Evolutionary conservation across 768 basidiomycete species (phyloP), one percentile per base, ranked within the genome.

Genomic region (Lentinula sp.): DNA sequence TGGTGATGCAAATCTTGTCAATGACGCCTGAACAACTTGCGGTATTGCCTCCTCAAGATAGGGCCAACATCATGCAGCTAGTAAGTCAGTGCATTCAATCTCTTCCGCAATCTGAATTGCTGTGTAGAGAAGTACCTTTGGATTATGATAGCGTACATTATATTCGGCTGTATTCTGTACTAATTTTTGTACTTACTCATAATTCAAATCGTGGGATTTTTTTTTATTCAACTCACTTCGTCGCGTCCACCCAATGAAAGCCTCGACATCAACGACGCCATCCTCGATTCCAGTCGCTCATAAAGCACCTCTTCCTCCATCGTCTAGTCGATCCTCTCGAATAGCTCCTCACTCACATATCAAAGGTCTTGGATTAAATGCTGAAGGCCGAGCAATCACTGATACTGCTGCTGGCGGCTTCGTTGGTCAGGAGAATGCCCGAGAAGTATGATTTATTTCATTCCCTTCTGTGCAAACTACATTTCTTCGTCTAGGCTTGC

Each of bases 291-390:
- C 85, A 40, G 80, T 81, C n/a, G 82, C 85, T 5, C 89, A 90
- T 72, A 91, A 87, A 61, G 87, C 90, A 1, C 78, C 88, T 2
- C 83, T 88, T 0, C 88, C 88, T 0, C 88, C 89, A 0, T 80
- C 85, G 11, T 81, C 85, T 1, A 80, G 80, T 11, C 82, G 89
- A 23, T 85, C 90, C 0, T 89, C 90, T 34, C 84, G 91, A 40
- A 91, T 94, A 49, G 91, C 92, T 1, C 87, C 93, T 2, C 95
- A 98, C 70, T 97, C 95, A 4, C 95, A 98, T 72, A 98, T 98
- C 72, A 96, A 95, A 77, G 95, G 95, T 6, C 87, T 98, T 32
- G 97, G 97, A 3, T 78, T 98, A 58, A 88, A 83, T 45, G 72
- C 88, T 57, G 94, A 98, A 63, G 96, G 95, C 1, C 80, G 80